Conservation (phyloP, 257 asterid species). For the Cynanchum wilfordii region DNA sequence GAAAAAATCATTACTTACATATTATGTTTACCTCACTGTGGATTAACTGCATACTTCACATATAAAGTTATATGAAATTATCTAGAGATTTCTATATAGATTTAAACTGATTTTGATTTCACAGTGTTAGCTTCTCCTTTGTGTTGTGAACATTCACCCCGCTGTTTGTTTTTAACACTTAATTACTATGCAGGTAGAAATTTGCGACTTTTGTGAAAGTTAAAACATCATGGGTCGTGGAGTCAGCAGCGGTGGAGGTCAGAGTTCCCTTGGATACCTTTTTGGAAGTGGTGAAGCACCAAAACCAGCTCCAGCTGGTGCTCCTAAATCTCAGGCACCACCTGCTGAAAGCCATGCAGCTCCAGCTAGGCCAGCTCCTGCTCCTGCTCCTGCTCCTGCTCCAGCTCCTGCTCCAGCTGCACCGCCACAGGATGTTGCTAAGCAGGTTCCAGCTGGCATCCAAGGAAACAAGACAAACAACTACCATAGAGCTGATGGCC, state of each 20-base stretch:
- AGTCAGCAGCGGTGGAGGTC: slow-evolving; percentile 86
- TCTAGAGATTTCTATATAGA: background rate
- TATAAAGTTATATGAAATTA: background rate
- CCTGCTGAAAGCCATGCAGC: slow-evolving; percentile 27
- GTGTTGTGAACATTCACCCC: background rate
- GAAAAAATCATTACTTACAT: background rate
- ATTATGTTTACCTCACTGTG: background rate
- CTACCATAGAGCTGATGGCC: slow-evolving; percentile 73
- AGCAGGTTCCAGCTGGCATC: slow-evolving; percentile 68
- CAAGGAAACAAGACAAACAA: slow-evolving; percentile 55
- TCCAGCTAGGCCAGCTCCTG: slow-evolving; percentile 40
- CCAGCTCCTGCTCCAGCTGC: slow-evolving; percentile 31
- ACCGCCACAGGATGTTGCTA: slow-evolving; percentile 37
- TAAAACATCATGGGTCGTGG: slow-evolving; percentile 65
- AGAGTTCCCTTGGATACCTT: slow-evolving; percentile 83
- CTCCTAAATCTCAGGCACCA: slow-evolving; percentile 38
- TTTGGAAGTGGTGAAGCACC: slow-evolving; percentile 74
- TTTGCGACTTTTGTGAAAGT: slow-evolving; percentile 8
- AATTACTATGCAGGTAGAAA: slow-evolving; percentile 17
- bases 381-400: slow-evolving; percentile 8
- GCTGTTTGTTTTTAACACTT: background rate
- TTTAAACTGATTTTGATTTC: background rate
- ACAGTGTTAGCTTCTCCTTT: background rate
- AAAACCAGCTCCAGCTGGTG: slow-evolving; percentile 40
- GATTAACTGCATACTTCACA: background rate